Percentiles rank a stretch among this genome's conserved stretches.
phyloP scores from a whole-genome alignment of 225 moss, liverwort and hornwort genomes.

The Lunularia cruciata region DNA sequence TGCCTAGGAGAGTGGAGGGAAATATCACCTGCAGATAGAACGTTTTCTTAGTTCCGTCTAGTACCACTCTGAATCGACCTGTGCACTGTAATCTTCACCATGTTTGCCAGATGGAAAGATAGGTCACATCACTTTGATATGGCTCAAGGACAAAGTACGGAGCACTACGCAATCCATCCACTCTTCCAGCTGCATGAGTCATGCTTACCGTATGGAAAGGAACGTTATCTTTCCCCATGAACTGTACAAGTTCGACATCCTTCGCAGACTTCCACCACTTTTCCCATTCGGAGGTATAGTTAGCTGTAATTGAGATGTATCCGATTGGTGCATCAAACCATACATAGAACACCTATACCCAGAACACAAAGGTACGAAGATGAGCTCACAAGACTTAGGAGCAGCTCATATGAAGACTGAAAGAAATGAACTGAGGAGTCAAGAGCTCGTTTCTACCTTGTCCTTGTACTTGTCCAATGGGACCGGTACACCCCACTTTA shows the following conservation, averaged over 20 bases:
- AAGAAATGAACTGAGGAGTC: background rate
- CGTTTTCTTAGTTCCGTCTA: no score
- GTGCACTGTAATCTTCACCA: no score
- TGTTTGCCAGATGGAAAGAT: background rate
- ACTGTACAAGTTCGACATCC: conserved; percentile 93
- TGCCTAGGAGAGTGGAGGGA: conserved; percentile 91
- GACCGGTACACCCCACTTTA: conserved; percentile 94
- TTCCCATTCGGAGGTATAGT: conserved; percentile 82
- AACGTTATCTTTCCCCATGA: conserved; percentile 99
- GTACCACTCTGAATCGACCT: background rate
- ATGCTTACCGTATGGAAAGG: conserved; percentile 85
- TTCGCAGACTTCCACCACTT: conserved; percentile 95
- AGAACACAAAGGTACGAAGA: background rate
- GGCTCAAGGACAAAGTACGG: no score
- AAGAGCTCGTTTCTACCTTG: conserved; percentile 48
- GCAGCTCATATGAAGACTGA: background rate
- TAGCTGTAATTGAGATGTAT: conserved; percentile 92
- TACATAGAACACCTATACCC: conserved; percentile 81
- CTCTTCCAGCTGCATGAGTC: background rate
- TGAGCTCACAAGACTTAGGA: background rate
- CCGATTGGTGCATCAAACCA: conserved; percentile 99
- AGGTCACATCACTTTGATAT: no score
- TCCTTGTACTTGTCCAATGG: conserved; percentile 85
- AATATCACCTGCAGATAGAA: conserved; percentile 88
- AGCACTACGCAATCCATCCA: no score